Base-by-base conservation (phyloP, 805 yeast species). In the Candida bentonensis region DNA sequence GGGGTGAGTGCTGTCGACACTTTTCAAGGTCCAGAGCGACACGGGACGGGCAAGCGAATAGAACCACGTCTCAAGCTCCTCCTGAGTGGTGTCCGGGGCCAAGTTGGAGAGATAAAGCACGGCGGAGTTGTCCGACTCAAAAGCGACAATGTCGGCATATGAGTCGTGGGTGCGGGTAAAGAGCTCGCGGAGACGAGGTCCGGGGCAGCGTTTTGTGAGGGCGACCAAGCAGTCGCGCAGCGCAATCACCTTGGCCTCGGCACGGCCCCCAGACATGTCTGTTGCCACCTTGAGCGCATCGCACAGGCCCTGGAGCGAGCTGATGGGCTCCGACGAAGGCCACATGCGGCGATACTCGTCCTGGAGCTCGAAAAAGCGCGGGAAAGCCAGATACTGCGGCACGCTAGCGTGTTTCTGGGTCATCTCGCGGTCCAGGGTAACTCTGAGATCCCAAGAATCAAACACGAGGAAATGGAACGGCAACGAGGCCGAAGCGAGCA, bases 81-180 rank as follows among this genome's bases (percentile, higher is more conserved):
- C 94, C 48, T 82, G 78, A 1, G 94, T 83, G 9, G 96, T 84
- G 58, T 88, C 96, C 57, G 86, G 89, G 0, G 96, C 79, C 40
- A 92, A 67, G 59, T 92, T 92, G n/a, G 82, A 70, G 61, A 87
- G 65, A 59, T 78, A 84, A 44, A 87, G 60, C n/a, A 85, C 83
- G 54, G 78, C 79, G 2, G 94, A 82, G 46, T 79, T 69, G 59
- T 86, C 95, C 15, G 70, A 63, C 30, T 74, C 58, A 55, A 87
- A 87, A 4, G 75, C 74, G 40, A 72, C 67, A 41, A 79, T 72
- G 54, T 87, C 96, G 36, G 81, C 70, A n/a, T 73, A 72, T 40
- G 81, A 69, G 61, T 88, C 95, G 53, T 79, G 78, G 0, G 96
- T 95, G 44, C 70, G 73, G 3, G 79, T 75, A 41, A 85, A 67